Evolutionary conservation across 140 eudicot genomes (phyloP).

Genomic region (Stevia rebaudiana): DNA sequence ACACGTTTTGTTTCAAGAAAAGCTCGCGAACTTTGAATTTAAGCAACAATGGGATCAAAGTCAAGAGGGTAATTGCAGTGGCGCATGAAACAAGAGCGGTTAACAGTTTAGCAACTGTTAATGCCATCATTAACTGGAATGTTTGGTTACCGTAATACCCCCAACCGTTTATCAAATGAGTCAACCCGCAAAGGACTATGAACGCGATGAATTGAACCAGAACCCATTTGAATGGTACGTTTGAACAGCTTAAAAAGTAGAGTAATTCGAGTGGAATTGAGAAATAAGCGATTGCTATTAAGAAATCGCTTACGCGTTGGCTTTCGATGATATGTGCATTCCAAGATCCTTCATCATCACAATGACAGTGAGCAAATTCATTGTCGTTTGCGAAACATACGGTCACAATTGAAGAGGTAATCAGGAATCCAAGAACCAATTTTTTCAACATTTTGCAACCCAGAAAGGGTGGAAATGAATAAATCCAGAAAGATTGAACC

Average conservation of each 20-base stretch:
- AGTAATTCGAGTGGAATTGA: constrained; percentile 81
- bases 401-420: constrained; percentile 23
- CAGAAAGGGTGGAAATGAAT: constrained; percentile 5
- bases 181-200: constrained; percentile 84
- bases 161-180: constrained; percentile 90
- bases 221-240: constrained; percentile 90
- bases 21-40: constrained; percentile 79
- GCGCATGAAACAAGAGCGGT: constrained; percentile 91
- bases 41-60: constrained; percentile 71
- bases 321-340: constrained; percentile 56
- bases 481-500: constrained; percentile 10
- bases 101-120: constrained; percentile 60
- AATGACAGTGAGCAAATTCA: constrained; percentile 54
- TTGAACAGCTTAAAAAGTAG: constrained; percentile 77
- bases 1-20: constrained; percentile 62
- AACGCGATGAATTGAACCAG: constrained; percentile 64
- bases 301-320: constrained; percentile 81
- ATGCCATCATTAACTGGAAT: constrained; percentile 67
- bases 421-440: constrained; percentile 22
- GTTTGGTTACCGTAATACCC: constrained; percentile 78
- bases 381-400: constrained; percentile 32
- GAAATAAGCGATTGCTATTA: constrained; percentile 82
- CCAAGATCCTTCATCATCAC: constrained; percentile 80
- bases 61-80: constrained; percentile 73
- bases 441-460: constrained; percentile 39